Conservation (phyloP, 345 rosid genomes). For the Mangifera indica region DNA sequence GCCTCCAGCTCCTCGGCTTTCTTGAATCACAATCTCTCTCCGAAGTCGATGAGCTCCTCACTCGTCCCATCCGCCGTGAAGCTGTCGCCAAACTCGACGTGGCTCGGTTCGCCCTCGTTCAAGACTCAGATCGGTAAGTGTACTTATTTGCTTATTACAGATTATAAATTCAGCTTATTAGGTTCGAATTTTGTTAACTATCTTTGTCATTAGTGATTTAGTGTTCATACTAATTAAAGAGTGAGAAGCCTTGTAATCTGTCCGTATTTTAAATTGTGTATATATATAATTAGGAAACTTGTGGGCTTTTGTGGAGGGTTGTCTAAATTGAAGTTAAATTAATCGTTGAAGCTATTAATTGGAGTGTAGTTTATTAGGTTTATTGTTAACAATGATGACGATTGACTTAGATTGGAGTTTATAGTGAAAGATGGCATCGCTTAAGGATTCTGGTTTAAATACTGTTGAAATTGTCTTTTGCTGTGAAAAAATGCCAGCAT, state of each 20-base stretch:
- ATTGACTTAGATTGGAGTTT: too few relatives aligned
- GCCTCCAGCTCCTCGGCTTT: conserved; percentile 86
- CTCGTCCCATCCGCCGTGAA: conserved; percentile 65
- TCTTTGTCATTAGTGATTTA: background rate
- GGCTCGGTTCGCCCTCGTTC: conserved; percentile 57
- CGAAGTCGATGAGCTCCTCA: conserved; percentile 52
- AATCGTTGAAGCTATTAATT: background rate
- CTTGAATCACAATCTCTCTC: conserved; percentile 70
- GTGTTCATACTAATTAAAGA: background rate
- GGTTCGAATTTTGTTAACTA: background rate
- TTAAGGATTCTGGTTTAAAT: background rate
- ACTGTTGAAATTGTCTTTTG: background rate
- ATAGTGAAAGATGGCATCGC: too few relatives aligned
- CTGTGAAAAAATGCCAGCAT: background rate
- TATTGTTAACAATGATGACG: too few relatives aligned
- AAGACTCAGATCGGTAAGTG: conserved; percentile 73
- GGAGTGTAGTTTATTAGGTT: background rate
- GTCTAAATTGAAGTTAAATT: conserved; percentile 1
- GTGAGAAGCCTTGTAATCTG: background rate
- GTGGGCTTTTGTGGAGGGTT: background rate
- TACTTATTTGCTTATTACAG: background rate
- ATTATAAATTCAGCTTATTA: background rate
- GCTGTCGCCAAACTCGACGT: conserved; percentile 60
- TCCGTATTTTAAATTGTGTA: background rate
- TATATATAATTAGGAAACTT: background rate